Evolutionary conservation across 2,329 filamentous ascomycete species (phyloP).

Genomic region (Ophiosphaerella herpotricha): DNA sequence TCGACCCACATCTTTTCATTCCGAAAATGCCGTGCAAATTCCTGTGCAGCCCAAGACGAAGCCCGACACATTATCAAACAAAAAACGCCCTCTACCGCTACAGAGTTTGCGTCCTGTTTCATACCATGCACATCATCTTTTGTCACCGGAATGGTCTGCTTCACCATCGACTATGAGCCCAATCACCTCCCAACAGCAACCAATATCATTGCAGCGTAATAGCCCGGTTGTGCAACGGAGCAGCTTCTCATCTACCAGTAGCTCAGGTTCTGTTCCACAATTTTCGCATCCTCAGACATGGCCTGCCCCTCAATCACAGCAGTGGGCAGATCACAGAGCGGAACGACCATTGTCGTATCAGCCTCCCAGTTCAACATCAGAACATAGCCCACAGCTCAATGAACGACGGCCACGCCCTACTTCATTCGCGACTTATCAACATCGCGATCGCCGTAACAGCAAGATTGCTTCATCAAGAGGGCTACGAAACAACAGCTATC

Average conservation of each 20-base stretch:
- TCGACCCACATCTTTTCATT: slow-evolving; percentile 23
- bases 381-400: slow-evolving; percentile 16
- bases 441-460: slow-evolving; percentile 27
- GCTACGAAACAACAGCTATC: slow-evolving; percentile 28
- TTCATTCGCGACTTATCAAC: slow-evolving; percentile 31
- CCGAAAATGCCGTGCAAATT: slow-evolving; percentile 16
- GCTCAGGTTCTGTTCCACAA: slow-evolving; percentile 18
- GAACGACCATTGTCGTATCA: slow-evolving; percentile 21
- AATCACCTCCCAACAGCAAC: slow-evolving; percentile 16
- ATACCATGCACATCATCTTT: slow-evolving; percentile 24
- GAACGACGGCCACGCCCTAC: slow-evolving; percentile 26
- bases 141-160: slow-evolving; percentile 28
- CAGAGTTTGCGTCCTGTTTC: slow-evolving; percentile 21
- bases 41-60: slow-evolving; percentile 15
- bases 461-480: slow-evolving; percentile 39
- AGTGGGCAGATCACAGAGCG: neutral
- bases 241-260: slow-evolving; percentile 22
- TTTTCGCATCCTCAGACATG: slow-evolving; percentile 21
- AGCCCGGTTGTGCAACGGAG: slow-evolving; percentile 13
- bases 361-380: slow-evolving; percentile 11
- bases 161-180: slow-evolving; percentile 25
- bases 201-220: slow-evolving; percentile 17
- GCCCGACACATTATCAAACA: slow-evolving; percentile 20
- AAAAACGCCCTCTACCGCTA: slow-evolving; percentile 18
- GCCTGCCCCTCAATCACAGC: slow-evolving; percentile 14